A percentile compares a stretch with the other conserved stretches of the same genome.
These are phyloP conservation scores for Pichia eremophila DNA, from an alignment of 805 yeast species.

Conservation along the genomic window DNA sequence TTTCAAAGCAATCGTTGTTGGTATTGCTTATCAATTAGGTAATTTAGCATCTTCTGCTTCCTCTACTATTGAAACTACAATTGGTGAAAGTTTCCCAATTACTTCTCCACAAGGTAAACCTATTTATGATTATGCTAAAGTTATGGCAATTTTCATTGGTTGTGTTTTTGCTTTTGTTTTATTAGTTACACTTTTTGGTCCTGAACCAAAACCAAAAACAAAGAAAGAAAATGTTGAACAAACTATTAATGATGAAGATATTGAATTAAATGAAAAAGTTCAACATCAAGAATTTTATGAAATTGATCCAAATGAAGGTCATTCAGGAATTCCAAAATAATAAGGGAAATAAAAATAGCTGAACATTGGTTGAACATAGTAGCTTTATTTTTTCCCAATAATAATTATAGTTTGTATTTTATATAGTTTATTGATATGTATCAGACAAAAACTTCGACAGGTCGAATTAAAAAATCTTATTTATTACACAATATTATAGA, in stretches of 20 bases:
- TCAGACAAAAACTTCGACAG: no score
- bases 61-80: slow-evolving; percentile 55
- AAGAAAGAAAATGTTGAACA: slow-evolving; percentile 13
- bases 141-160: slow-evolving; percentile 61
- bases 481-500: background rate
- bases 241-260: slow-evolving; percentile 15
- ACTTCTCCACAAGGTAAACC: slow-evolving; percentile 21
- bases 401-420: no score
- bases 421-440: no score
- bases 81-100: slow-evolving; percentile 47
- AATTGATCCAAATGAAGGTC: slow-evolving; percentile 6
- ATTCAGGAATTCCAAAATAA: background rate
- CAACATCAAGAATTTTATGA: slow-evolving; percentile 7
- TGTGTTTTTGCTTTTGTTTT: slow-evolving; percentile 48
- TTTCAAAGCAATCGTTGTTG: slow-evolving; percentile 53
- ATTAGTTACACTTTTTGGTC: slow-evolving; percentile 45
- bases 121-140: slow-evolving; percentile 43
- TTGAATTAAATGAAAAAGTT: slow-evolving; percentile 10
- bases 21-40: slow-evolving; percentile 60
- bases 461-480: no score
- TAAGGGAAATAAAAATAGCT: no score
- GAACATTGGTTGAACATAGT: no score
- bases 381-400: no score
- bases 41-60: slow-evolving; percentile 59
- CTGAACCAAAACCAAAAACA: slow-evolving; percentile 39